Percentiles rank a stretch among this genome's conserved stretches.
Conservation (phyloP, 805 yeast genomes). For the Naumovozyma baii region DNA sequence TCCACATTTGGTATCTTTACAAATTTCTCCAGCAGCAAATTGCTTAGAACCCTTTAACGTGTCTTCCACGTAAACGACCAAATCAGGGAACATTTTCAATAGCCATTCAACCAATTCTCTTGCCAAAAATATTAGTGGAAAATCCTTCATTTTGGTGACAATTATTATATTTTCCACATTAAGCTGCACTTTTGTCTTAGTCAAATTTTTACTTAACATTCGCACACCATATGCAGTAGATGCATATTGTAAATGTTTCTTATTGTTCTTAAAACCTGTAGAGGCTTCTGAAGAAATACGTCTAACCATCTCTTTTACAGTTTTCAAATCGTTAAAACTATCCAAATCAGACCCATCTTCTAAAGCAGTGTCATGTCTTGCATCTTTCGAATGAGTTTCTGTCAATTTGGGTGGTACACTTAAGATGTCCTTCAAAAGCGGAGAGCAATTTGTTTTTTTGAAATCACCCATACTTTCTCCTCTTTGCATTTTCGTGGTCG, state of each 20-base stretch:
- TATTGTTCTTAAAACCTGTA: constrained; percentile 6
- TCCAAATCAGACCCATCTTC: constrained; percentile 2
- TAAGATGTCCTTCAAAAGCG: background rate
- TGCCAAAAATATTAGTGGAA: constrained; percentile 59
- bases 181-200: constrained; percentile 58
- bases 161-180: constrained; percentile 63
- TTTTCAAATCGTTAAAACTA: constrained; percentile 6
- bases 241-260: constrained; percentile 58
- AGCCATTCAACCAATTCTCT: constrained; percentile 73
- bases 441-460: background rate
- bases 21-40: constrained; percentile 48
- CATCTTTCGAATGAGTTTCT: background rate
- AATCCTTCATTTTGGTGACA: constrained; percentile 72
- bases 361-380: constrained; percentile 1
- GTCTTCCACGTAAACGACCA: constrained; percentile 62
- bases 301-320: constrained; percentile 18
- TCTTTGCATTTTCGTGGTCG: too few species aligned
- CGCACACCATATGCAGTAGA: constrained; percentile 78
- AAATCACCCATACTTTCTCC: background rate
- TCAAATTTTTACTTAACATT: constrained; percentile 58
- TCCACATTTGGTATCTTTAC: constrained; percentile 35
- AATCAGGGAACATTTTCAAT: constrained; percentile 30
- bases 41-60: constrained; percentile 49
- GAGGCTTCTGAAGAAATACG: constrained; percentile 11
- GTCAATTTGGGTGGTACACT: background rate